Conservation (phyloP, 768 basidiomycete species). For the Mycena alexandri region DNA sequence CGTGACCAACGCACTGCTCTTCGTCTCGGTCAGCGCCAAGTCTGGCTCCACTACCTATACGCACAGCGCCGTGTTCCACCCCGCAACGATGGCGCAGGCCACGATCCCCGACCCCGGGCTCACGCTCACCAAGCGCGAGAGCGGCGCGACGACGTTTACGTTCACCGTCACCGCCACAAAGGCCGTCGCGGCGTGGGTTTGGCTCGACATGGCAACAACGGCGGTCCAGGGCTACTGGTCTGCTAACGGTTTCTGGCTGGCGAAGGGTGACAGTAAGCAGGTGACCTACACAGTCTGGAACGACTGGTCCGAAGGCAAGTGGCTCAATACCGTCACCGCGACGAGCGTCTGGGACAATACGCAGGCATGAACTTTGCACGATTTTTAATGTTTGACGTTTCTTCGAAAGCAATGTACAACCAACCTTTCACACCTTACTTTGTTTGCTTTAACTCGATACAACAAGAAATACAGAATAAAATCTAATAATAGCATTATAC, state of each 20-base stretch:
- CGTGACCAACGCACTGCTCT: conserved; percentile 15
- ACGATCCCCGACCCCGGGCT: conserved; percentile 27
- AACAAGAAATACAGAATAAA: no score
- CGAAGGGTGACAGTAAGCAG: conserved; percentile 15
- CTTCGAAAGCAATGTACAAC: no score
- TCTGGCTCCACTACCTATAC: conserved; percentile 8
- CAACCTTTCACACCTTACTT: no score
- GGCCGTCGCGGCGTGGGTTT: conserved; percentile 31
- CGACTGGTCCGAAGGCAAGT: conserved; percentile 21
- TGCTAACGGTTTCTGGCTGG: conserved; percentile 31
- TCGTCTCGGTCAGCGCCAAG: conserved; percentile 11
- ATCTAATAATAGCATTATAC: no score
- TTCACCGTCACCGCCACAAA: conserved; percentile 21
- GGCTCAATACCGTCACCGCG: conserved; percentile 16
- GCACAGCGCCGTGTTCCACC: conserved; percentile 33
- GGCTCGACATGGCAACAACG: conserved; percentile 26
- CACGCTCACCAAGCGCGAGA: neutral
- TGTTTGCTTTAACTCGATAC: no score
- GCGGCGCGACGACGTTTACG: neutral
- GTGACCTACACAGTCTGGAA: conserved; percentile 29
- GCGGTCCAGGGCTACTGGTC: conserved; percentile 28
- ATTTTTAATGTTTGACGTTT: no score
- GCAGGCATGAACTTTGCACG: conserved; percentile 1
- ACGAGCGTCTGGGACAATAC: conserved; percentile 31
- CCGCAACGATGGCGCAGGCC: conserved; percentile 27